Conservation (phyloP, 306 rosid species). For the Cicer cuneatum region DNA sequence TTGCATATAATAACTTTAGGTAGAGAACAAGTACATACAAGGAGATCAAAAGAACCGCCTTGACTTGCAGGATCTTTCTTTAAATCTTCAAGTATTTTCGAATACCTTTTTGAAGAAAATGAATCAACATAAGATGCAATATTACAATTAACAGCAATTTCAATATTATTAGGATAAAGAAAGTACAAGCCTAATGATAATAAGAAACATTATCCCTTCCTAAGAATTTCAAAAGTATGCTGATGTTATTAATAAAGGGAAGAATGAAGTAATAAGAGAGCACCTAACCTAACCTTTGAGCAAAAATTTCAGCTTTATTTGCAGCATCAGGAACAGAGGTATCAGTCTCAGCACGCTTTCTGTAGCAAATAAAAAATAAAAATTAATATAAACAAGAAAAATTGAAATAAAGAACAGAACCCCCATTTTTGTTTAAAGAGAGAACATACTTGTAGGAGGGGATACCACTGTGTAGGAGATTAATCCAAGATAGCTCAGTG, state of each 20-base stretch:
- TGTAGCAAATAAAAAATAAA: constrained; percentile 41
- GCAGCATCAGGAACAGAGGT: constrained; percentile 76
- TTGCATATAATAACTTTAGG: constrained; percentile 8
- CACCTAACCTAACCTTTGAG: constrained; percentile 92
- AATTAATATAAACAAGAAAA: constrained; percentile 27
- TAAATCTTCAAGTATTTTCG: constrained; percentile 77
- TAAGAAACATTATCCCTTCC: constrained; percentile 13
- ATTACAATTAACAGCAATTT: constrained; percentile 7
- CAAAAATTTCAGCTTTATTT: constrained; percentile 72
- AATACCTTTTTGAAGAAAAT: constrained; percentile 63
- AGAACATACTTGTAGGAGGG: constrained; percentile 76
- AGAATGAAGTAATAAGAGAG: constrained; percentile 9
- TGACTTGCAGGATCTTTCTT: constrained; percentile 90
- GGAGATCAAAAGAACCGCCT: constrained; percentile 77
- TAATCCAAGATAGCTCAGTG: constrained; percentile 81
- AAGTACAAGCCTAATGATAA: constrained; percentile 7
- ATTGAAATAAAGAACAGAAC: constrained; percentile 13
- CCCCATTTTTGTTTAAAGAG: not conserved
- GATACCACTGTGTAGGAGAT: constrained; percentile 67
- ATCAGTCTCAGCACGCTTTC: constrained; percentile 89
- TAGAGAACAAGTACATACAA: constrained; percentile 54
- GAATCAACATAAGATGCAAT: constrained; percentile 37
- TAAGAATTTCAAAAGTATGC: not conserved
- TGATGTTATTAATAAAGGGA: not conserved
- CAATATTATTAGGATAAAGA: constrained; percentile 12